A percentile compares a stretch with the other conserved stretches of the same genome.
Evolutionary conservation across 2,329 filamentous ascomycete genomes (phyloP).

Genomic region (Clonostachys byssicola): DNA sequence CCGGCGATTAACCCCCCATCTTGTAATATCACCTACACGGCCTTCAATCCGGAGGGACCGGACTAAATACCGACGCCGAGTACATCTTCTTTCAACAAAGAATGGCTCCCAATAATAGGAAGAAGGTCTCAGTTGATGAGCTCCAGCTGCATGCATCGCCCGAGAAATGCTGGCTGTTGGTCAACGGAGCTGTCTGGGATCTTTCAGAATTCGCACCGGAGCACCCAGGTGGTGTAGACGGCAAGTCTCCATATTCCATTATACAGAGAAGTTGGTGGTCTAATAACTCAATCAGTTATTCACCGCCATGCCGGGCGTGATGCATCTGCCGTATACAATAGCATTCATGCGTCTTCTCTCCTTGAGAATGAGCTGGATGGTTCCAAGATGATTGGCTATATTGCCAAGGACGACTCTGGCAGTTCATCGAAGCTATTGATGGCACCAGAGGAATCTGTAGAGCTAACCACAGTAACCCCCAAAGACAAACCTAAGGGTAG

Average conservation of each 20-base stretch:
- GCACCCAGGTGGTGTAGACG: conserved; percentile 23
- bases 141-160: conserved; percentile 39
- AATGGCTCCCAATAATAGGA: conserved; percentile 1
- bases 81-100: not conserved
- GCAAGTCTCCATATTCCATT: not conserved
- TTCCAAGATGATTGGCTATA: not conserved
- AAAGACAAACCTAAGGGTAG: not conserved
- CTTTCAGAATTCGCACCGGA: conserved; percentile 54
- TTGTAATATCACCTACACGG: too few species aligned
- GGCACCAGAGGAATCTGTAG: too few species aligned
- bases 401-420: not conserved
- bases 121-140: conserved; percentile 30
- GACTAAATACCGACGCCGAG: too few species aligned
- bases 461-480: too few species aligned
- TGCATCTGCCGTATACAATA: not conserved
- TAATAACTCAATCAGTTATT: not conserved
- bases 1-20: too few species aligned
- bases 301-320: not conserved
- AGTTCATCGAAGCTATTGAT: not conserved
- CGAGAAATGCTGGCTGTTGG: conserved; percentile 60
- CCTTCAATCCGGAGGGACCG: too few species aligned
- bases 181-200: conserved; percentile 63
- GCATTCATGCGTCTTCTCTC: not conserved
- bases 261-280: too few species aligned
- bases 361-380: not conserved